These are phyloP conservation scores for Magnolia changhungtana DNA, from an alignment of 164 flowering plant species.

Conservation along the genomic window DNA sequence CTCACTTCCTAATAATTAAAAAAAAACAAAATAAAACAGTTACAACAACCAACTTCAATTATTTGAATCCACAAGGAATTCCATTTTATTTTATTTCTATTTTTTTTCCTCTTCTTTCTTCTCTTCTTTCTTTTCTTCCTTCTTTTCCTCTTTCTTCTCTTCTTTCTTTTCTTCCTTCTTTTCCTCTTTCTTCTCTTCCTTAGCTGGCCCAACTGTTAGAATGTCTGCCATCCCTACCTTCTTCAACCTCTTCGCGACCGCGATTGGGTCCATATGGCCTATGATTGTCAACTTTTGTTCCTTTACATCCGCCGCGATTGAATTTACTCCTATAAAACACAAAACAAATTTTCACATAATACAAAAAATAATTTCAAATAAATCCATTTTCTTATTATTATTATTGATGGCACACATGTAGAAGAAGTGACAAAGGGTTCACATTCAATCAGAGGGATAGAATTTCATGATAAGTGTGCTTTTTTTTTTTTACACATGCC, in stretches of 20 bases:
- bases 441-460: too few relatives aligned
- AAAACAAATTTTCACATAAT: not conserved
- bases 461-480: too few relatives aligned
- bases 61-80: not conserved
- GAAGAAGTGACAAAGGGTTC: too few relatives aligned
- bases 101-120: not conserved
- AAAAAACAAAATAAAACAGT: too few relatives aligned
- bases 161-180: conserved; percentile 53
- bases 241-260: conserved; percentile 74
- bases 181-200: conserved; percentile 44
- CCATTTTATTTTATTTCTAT: not conserved
- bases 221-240: conserved; percentile 72
- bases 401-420: too few relatives aligned
- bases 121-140: not conserved
- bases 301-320: conserved; percentile 80
- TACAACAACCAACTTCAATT: not conserved
- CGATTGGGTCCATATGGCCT: conserved; percentile 79
- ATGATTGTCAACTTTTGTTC: conserved; percentile 78
- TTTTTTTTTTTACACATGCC: too few relatives aligned
- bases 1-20: too few relatives aligned
- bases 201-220: conserved; percentile 88
- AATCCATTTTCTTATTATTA: too few relatives aligned
- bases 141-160: conserved; percentile 7
- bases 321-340: conserved; percentile 66
- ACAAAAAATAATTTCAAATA: too few relatives aligned